Percentiles rank a stretch among this genome's conserved stretches.
Conservation (phyloP, 2,329 filamentous ascomycete genomes). For the Pseudopithomyces chartarum region DNA sequence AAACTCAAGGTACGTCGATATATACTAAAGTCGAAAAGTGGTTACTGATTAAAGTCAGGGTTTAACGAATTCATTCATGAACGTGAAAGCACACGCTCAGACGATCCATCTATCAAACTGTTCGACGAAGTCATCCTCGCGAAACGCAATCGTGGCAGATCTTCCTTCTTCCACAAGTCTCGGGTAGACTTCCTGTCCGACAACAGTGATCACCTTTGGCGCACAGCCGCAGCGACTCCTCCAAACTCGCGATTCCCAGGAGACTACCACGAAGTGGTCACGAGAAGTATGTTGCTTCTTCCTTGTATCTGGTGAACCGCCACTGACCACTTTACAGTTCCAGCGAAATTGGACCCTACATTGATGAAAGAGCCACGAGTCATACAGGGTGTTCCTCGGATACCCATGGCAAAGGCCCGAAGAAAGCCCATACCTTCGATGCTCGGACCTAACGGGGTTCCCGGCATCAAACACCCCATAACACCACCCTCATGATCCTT, state of each 20-base stretch:
- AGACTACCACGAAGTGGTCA: slow-evolving; percentile 59
- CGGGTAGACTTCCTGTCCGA: slow-evolving; percentile 69
- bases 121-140: slow-evolving; percentile 86
- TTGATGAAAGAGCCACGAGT: slow-evolving; percentile 91
- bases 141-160: slow-evolving; percentile 72
- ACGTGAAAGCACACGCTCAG: slow-evolving; percentile 68
- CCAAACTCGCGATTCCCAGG: slow-evolving; percentile 59
- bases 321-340: slow-evolving; percentile 65
- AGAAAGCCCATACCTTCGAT: slow-evolving; percentile 55
- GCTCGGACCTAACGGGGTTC: slow-evolving; percentile 39
- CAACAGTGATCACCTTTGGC: slow-evolving; percentile 79
- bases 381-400: slow-evolving; percentile 82
- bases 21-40: neutral
- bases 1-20: slow-evolving; percentile 63
- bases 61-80: slow-evolving; percentile 89
- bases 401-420: slow-evolving; percentile 55
- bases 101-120: slow-evolving; percentile 70
- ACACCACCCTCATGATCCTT: slow-evolving; percentile 33
- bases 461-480: slow-evolving; percentile 24
- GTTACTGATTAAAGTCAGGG: slow-evolving; percentile 45
- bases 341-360: slow-evolving; percentile 80
- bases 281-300: slow-evolving; percentile 56
- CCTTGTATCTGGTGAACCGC: slow-evolving; percentile 57
- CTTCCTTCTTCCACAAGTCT: slow-evolving; percentile 67
- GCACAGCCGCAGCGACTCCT: slow-evolving; percentile 64